Base-by-base conservation (phyloP, 495 filamentous ascomycete species). In the Penicillium turbatum region DNA sequence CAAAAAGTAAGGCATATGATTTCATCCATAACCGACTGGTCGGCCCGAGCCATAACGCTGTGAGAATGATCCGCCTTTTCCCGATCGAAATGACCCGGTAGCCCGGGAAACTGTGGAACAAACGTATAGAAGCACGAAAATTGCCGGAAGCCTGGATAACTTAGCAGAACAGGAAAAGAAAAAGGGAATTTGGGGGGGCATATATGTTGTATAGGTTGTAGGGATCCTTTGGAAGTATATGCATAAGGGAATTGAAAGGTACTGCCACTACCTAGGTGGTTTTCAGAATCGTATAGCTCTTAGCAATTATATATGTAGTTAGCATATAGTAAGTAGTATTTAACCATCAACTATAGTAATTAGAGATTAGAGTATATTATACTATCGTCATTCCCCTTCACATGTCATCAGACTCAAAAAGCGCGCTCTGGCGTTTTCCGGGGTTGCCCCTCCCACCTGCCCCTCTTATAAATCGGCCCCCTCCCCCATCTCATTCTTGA, bases 391-490 rank as follows among this genome's bases (percentile, higher is more conserved):
- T 35, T 1, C 15, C 35, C n/a, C 21, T 48, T 49, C 34, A 49
- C 47, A 49, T 49, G 45, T 48, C 42, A 45, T 31, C 15, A 31
- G 34, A 34, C 27, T 16, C 27, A n/a, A 48, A 24, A 34, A n/a
- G n/a, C n/a, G 13, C 40, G 6, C 39, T 12, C 52, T 45, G 37
- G 47, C 51, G 48, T 45, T 57, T 46, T 63, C 61, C 60, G 55
- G 63, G 63, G 63, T 62, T 64, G 53, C 65, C 54, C 57, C 62
- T 59, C 56, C 34, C 42, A 44, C 54, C 48, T 59, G 54, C 48
- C 55, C 59, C 55, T 31, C 38, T 53, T 53, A 54, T 60, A 56
- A 48, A 30, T 53, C 44, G 40, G 26, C 48, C 43, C 44, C 44
- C 52, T 61, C 54, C 61, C 62, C 53, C 52, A 48, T 24, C n/a